Evolutionary conservation across 2,329 filamentous ascomycete genomes (phyloP).

Genomic region (Clonostachys rhizophaga): DNA sequence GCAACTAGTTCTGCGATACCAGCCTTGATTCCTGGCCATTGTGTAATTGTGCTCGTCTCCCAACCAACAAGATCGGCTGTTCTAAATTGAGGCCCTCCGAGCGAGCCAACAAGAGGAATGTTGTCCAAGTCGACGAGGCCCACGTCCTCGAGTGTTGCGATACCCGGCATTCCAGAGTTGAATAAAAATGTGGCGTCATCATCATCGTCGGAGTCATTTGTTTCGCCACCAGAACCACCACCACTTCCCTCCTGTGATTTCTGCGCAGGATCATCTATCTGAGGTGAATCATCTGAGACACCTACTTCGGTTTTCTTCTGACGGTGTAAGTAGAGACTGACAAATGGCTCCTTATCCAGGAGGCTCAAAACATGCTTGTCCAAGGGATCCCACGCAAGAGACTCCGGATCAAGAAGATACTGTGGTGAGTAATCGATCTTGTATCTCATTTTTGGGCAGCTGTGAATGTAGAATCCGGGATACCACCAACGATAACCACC

Average conservation of each 20-base stretch:
- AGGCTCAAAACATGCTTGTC: constrained; percentile 43
- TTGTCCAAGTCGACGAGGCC: constrained; percentile 50
- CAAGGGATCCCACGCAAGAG: constrained; percentile 56
- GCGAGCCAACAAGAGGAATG: constrained; percentile 48
- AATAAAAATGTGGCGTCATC: constrained; percentile 40
- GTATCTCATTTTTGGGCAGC: constrained; percentile 78
- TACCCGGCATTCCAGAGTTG: constrained; percentile 60
- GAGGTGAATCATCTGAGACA: neutral
- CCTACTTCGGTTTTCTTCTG: constrained; percentile 3
- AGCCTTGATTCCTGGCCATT: constrained; percentile 50
- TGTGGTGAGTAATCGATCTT: constrained; percentile 77
- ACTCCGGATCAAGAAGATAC: constrained; percentile 66
- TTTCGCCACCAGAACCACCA: constrained; percentile 2
- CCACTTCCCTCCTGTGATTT: constrained; percentile 4
- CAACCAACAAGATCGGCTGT: constrained; percentile 53
- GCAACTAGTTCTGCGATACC: constrained; percentile 64
- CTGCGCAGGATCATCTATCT: neutral
- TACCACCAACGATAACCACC: constrained; percentile 74
- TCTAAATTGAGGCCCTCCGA: constrained; percentile 27
- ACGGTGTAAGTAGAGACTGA: constrained; percentile 36
- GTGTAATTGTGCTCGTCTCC: constrained; percentile 44
- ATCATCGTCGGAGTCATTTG: constrained; percentile 9
- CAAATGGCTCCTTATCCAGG: constrained; percentile 52
- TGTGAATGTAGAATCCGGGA: constrained; percentile 77
- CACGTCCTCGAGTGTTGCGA: constrained; percentile 51